phyloP scores from a whole-genome alignment of 2,329 filamentous ascomycete genomes.

The Escovopsis sp. region DNA sequence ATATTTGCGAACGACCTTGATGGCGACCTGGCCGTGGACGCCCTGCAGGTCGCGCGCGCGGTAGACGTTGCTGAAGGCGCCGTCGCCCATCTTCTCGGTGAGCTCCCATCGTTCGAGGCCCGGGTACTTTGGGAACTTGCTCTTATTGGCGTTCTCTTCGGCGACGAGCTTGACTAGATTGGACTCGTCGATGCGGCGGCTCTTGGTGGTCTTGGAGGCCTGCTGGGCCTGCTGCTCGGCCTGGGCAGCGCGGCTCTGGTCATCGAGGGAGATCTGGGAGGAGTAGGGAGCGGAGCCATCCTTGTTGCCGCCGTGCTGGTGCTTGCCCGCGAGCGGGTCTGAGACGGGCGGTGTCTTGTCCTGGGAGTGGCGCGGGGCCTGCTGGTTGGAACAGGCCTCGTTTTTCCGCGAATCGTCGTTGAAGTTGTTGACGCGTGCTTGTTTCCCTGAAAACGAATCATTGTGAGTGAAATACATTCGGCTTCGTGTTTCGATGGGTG shows the following conservation, averaged over 20 bases:
- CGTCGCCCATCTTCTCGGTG: conserved; percentile 95
- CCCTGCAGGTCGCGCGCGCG: conserved; percentile 63
- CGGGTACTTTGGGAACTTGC: conserved; percentile 57
- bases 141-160: conserved; percentile 75
- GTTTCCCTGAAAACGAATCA: conserved; percentile 46
- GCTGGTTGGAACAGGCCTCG: conserved; percentile 29
- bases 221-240: conserved; percentile 48
- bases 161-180: conserved; percentile 76
- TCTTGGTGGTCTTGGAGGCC: conserved; percentile 25
- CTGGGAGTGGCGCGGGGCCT: conserved; percentile 36
- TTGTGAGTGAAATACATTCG: no score
- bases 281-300: conserved; percentile 47
- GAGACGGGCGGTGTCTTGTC: conserved; percentile 37
- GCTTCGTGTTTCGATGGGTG: no score
- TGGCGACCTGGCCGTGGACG: conserved; percentile 67
- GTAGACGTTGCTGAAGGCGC: conserved; percentile 98
- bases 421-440: conserved; percentile 53
- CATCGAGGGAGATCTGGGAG: conserved; percentile 36
- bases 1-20: conserved; percentile 97
- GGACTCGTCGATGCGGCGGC: conserved; percentile 36
- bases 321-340: conserved; percentile 27
- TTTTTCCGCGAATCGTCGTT: conserved; percentile 38
- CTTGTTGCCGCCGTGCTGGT: conserved; percentile 19
- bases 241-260: conserved; percentile 52
- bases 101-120: conserved; percentile 54